Conservation (phyloP, 805 yeast genomes). For the Cyberlindnera subsufficiens region DNA sequence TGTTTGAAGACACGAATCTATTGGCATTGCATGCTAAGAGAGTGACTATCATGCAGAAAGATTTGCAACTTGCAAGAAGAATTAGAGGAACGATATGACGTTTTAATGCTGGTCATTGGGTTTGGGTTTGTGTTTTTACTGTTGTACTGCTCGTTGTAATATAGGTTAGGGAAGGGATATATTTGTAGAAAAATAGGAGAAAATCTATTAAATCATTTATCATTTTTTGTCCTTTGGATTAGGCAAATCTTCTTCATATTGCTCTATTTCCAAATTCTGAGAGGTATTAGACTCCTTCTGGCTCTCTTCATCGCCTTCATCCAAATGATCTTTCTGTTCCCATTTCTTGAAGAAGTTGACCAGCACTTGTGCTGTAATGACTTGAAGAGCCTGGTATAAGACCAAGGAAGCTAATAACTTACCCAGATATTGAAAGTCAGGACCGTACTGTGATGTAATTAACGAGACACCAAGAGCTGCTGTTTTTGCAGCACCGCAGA, state of each 20-base stretch:
- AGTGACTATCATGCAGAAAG: conserved; percentile 83
- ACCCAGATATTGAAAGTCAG: conserved; percentile 55
- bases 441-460: conserved; percentile 75
- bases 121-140: not conserved
- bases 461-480: conserved; percentile 89
- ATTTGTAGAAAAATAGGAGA: not conserved
- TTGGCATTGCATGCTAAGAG: conserved; percentile 77
- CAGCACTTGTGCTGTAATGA: conserved; percentile 69
- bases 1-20: conserved; percentile 71
- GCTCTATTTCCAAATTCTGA: not conserved
- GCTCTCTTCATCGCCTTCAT: conserved; percentile 2
- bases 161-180: not conserved
- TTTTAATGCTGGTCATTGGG: not conserved
- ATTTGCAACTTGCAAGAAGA: conserved; percentile 73
- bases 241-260: not conserved
- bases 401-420: conserved; percentile 75
- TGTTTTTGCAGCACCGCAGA: conserved; percentile 91
- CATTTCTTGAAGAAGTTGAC: conserved; percentile 64
- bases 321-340: conserved; percentile 31
- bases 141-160: too few species aligned
- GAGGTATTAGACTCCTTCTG: not conserved
- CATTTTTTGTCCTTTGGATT: not conserved
- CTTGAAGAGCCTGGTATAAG: conserved; percentile 83
- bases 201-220: too few species aligned
- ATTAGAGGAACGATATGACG: conserved; percentile 45